Conservation (phyloP, 2,329 filamentous ascomycete genomes). For the Fusarium hostae region DNA sequence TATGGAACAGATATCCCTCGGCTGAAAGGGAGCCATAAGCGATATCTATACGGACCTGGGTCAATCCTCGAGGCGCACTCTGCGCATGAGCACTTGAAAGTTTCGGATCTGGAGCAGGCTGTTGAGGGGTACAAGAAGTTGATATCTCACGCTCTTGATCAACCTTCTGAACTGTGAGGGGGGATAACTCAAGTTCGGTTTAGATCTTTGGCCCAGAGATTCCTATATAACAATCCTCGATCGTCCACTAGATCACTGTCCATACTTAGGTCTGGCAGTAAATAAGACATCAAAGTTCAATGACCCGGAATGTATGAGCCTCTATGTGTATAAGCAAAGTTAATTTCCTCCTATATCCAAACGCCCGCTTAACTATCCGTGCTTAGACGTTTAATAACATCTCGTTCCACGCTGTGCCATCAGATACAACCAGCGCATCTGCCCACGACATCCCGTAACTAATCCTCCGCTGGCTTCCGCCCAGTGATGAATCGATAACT, state of each 20-base stretch:
- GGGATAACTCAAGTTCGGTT: too few relatives aligned
- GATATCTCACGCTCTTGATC: neutral
- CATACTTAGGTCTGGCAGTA: neutral
- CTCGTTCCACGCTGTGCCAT: neutral
- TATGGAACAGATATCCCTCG: conserved; percentile 5
- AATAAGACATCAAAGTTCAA: neutral
- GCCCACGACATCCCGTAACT: neutral
- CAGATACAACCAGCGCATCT: neutral
- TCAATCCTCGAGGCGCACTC: conserved; percentile 12
- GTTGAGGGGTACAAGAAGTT: neutral
- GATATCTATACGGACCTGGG: conserved; percentile 5
- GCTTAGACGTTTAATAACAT: neutral
- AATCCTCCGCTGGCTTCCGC: conserved; percentile 1
- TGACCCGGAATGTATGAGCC: neutral
- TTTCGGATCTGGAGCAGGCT: conserved; percentile 3
- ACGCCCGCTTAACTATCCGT: neutral
- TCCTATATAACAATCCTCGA: accelerated
- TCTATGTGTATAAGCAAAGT: too few relatives aligned
- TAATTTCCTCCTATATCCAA: neutral
- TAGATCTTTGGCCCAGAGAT: too few relatives aligned
- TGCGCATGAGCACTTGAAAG: conserved; percentile 9
- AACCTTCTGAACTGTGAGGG: neutral
- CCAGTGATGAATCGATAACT: conserved; percentile 39
- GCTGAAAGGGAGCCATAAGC: neutral
- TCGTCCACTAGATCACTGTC: neutral